Evolutionary conservation across 1,284 basidiomycete genomes (phyloP).

Genomic region (Fomitiporia mediterranea): DNA sequence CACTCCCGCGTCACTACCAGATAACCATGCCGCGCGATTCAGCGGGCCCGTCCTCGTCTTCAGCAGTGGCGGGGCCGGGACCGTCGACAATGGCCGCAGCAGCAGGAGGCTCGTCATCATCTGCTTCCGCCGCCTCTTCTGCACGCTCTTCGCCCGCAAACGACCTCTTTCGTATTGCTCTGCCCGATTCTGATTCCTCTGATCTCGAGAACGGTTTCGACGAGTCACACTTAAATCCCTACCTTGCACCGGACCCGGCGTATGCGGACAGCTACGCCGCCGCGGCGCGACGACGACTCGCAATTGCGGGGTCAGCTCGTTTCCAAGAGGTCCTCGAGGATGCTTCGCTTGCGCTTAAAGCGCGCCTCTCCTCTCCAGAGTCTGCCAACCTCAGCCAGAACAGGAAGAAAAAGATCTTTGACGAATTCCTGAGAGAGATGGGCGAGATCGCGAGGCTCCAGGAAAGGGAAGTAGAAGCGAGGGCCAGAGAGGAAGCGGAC

Average conservation of each 20-base stretch:
- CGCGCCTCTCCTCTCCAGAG: background rate
- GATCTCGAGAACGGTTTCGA: background rate
- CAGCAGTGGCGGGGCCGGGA: background rate
- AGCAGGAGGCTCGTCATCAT: background rate
- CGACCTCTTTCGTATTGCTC: conserved; percentile 18
- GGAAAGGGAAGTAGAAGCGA: conserved; percentile 17
- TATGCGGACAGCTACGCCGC: background rate
- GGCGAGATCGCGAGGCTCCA: conserved; percentile 11
- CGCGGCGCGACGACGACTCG: conserved; percentile 4
- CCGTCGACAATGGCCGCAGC: background rate
- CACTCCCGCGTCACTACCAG: background rate
- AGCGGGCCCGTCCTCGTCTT: background rate
- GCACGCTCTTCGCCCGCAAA: conserved; percentile 14
- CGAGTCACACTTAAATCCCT: background rate
- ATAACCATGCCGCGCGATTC: background rate
- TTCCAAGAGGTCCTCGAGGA: conserved; percentile 14
- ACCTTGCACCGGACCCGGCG: background rate
- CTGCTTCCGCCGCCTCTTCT: conserved; percentile 7
- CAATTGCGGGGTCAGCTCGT: conserved; percentile 12
- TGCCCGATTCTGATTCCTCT: background rate
- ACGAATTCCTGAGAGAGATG: conserved; percentile 13
- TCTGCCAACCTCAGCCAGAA: background rate
- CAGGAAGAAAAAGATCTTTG: conserved; percentile 10
- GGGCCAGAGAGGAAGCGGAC: conserved; percentile 2
- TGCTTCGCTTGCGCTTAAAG: conserved; percentile 4